Conservation (phyloP, 352 stramenopile species). For the Nothophytophthora sp. region DNA sequence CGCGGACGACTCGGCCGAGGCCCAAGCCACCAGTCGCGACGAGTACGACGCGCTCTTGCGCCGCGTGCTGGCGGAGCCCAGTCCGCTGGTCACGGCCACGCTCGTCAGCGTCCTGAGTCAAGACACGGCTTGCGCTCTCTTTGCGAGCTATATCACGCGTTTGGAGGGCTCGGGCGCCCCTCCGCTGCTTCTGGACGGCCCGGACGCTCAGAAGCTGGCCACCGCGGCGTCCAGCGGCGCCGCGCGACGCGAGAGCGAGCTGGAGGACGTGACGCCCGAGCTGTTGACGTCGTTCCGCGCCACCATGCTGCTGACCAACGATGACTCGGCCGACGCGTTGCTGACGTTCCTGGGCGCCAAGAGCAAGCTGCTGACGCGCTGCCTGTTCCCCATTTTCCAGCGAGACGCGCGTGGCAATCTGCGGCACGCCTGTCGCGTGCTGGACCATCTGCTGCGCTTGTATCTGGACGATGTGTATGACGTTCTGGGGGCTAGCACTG, state of each 20-base stretch:
- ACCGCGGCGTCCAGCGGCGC: slow-evolving; percentile 8
- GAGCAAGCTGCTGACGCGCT: slow-evolving; percentile 72
- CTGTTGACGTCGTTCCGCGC: slow-evolving; percentile 80
- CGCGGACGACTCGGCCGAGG: slow-evolving; percentile 1
- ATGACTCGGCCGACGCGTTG: slow-evolving; percentile 78
- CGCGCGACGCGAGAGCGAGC: slow-evolving; percentile 26
- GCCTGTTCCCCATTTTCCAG: slow-evolving; percentile 84
- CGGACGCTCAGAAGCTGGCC: slow-evolving; percentile 28
- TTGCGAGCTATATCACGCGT: slow-evolving; percentile 67
- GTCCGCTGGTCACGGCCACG: slow-evolving; percentile 43
- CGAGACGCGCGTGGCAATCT: slow-evolving; percentile 70
- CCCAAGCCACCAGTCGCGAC: slow-evolving; percentile 4
- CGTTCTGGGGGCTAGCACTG: slow-evolving; percentile 60
- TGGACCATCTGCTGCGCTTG: slow-evolving; percentile 86
- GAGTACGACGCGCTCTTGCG: slow-evolving; percentile 41
- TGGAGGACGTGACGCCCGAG: slow-evolving; percentile 52
- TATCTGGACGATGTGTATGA: slow-evolving; percentile 90
- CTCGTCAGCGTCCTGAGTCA: slow-evolving; percentile 68
- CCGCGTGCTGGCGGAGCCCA: slow-evolving; percentile 56
- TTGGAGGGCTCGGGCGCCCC: slow-evolving; percentile 30
- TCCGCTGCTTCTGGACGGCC: slow-evolving; percentile 40
- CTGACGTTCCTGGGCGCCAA: slow-evolving; percentile 84
- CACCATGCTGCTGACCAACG: slow-evolving; percentile 90
- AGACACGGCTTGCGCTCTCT: slow-evolving; percentile 58
- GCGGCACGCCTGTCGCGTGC: slow-evolving; percentile 85